Base-by-base conservation (phyloP, 2,329 filamentous ascomycete species). In the Akanthomyces uredinophilus region DNA sequence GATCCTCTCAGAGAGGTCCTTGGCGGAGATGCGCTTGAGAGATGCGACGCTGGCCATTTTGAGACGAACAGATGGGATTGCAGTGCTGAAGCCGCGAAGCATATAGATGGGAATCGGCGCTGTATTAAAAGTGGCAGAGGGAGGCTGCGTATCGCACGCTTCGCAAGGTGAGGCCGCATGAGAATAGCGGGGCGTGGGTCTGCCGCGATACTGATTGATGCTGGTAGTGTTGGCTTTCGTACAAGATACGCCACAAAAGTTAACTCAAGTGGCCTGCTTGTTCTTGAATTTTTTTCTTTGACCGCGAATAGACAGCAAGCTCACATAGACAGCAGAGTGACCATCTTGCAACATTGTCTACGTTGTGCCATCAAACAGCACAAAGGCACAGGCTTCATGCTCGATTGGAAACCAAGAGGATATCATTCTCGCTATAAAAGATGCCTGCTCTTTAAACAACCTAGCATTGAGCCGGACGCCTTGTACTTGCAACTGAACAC, bases 1-100 rank as follows among this genome's bases (percentile, higher is more conserved):
- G 18, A 94, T 81, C 56, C 86, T 79, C 22, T 84, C 76, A 0
- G 89, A 86, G 58, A 96, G 86, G n/a, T 81, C 77, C 65, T 89
- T 81, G 41, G 87, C 87, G 11, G 84, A 82, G 68, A 96, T 87
- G 71, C 85, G 87, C 68, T 83, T 78, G 16, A 59, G 56, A 43
- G 57, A 35, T 18, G 57, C 35, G 14, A 52, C 53, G 27, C n/a
- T 60, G 49, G 57, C 20, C 47, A 52, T 60, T 6, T 16, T 60
- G 8, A 37, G 47, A 53, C 7, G 27, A 57, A n/a, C 10, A 8
- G 20, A 44, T 5, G 37, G 14, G 2, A 27, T 22, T 2, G 39
- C 16, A 20, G 56, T 50, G 35, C 35, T 35, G n/a, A 57, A 47
- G 22, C 41, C 22, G 22, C 39, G 47, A 47, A 29, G 8, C 49